A percentile compares a stretch with the other conserved stretches of the same genome.
Evolutionary conservation across 1,284 basidiomycete species (phyloP).

Genomic region (Heliocybe sulcata): DNA sequence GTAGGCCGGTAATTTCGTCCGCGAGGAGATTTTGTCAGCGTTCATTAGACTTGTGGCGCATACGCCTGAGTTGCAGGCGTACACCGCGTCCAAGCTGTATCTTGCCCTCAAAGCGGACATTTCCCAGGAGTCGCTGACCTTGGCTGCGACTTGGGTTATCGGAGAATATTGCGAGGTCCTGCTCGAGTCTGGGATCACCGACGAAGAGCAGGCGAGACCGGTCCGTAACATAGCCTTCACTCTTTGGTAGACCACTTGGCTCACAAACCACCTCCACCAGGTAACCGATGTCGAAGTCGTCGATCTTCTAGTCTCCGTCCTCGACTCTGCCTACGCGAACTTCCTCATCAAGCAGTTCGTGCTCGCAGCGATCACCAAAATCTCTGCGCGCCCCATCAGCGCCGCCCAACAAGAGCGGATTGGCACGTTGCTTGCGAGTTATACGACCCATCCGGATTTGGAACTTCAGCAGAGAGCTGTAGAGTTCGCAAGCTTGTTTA

Average conservation of each 20-base stretch:
- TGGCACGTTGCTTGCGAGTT: conserved; percentile 66
- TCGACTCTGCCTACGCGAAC: conserved; percentile 94
- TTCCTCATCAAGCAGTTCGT: conserved; percentile 90
- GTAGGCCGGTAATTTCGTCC: conserved; percentile 96
- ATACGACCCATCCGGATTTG: conserved; percentile 82
- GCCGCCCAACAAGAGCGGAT: conserved; percentile 72
- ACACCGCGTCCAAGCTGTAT: conserved; percentile 92
- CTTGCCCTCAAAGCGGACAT: conserved; percentile 86
- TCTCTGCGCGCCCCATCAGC: conserved; percentile 71
- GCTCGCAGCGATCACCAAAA: conserved; percentile 86
- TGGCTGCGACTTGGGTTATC: conserved; percentile 93
- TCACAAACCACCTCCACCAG: conserved; percentile 24
- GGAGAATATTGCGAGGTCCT: conserved; percentile 96
- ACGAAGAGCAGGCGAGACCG: conserved; percentile 75
- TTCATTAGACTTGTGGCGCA: conserved; percentile 96
- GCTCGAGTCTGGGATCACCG: conserved; percentile 83
- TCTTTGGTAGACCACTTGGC: neutral
- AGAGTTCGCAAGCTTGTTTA: conserved; percentile 86
- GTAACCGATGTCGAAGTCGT: conserved; percentile 79
- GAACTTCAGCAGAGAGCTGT: conserved; percentile 96
- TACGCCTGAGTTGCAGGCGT: conserved; percentile 95
- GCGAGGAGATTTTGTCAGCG: conserved; percentile 92
- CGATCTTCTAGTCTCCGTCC: conserved; percentile 81
- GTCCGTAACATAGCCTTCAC: conserved; percentile 39
- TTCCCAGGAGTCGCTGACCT: conserved; percentile 92